phyloP scores from a whole-genome alignment of 1,284 basidiomycete genomes.

The Apiotrichum akiyoshidainum region DNA sequence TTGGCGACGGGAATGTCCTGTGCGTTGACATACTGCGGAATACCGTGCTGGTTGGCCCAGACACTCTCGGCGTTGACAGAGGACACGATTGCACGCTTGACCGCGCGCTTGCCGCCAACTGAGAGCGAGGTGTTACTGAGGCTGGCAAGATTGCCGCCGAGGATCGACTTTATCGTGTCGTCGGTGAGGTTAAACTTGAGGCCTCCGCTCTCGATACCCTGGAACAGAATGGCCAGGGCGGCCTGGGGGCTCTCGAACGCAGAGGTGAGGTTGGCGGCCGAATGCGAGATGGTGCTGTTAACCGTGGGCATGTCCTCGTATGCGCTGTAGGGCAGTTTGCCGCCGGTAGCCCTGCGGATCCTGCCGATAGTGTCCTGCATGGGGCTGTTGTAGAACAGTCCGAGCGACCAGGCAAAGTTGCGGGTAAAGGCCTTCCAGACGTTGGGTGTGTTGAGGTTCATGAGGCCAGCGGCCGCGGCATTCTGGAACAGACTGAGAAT shows the following conservation, averaged over 20 bases:
- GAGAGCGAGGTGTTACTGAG: too few relatives aligned
- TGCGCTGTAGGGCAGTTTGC: slow-evolving; percentile 62
- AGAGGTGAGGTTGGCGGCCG: neutral
- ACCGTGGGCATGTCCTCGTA: slow-evolving; percentile 61
- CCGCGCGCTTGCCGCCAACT: too few relatives aligned
- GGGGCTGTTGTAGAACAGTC: slow-evolving; percentile 65
- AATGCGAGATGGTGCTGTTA: slow-evolving; percentile 65
- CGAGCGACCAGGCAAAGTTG: slow-evolving; percentile 87
- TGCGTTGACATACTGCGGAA: slow-evolving; percentile 75
- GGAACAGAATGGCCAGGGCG: too few relatives aligned
- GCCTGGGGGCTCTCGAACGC: too few relatives aligned
- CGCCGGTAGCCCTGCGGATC: slow-evolving; percentile 79
- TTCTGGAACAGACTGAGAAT: slow-evolving; percentile 77
- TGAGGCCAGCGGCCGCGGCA: slow-evolving; percentile 69
- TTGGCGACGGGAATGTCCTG: slow-evolving; percentile 72
- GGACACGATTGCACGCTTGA: too few relatives aligned
- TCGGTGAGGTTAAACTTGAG: too few relatives aligned
- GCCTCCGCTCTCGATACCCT: too few relatives aligned
- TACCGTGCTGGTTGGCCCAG: slow-evolving; percentile 60
- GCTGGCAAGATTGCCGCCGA: too few relatives aligned
- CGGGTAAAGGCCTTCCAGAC: slow-evolving; percentile 73
- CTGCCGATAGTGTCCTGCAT: slow-evolving; percentile 75
- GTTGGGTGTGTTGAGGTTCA: slow-evolving; percentile 81
- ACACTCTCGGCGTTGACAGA: too few relatives aligned
- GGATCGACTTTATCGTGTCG: too few relatives aligned